These are phyloP conservation scores for Talaromyces liani DNA, from an alignment of 495 filamentous ascomycete species.

Conservation along the genomic window DNA sequence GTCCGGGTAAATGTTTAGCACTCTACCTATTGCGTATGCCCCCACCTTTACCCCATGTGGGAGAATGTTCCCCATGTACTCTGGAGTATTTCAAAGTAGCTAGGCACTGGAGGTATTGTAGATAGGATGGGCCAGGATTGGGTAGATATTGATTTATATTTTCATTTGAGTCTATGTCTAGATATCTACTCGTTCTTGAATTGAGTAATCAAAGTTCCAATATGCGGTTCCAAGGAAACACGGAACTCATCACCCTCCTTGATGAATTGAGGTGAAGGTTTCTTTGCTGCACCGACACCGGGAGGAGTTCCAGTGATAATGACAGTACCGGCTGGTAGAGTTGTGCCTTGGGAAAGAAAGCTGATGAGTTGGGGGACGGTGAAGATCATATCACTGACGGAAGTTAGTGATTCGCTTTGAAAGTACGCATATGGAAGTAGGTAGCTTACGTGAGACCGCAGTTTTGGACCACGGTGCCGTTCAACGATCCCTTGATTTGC, in stretches of 20 bases:
- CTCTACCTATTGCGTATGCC: background rate
- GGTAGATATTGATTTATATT: background rate
- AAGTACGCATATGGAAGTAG: background rate
- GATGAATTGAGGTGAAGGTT: constrained; percentile 42
- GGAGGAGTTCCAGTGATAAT: constrained; percentile 77
- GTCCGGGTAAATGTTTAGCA: background rate
- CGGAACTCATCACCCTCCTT: constrained; percentile 54
- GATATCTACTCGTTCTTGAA: constrained; percentile 19
- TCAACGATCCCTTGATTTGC: constrained; percentile 57
- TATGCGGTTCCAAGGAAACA: constrained; percentile 42
- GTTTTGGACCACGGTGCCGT: constrained; percentile 64
- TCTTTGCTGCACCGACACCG: constrained; percentile 46
- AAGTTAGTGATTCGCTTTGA: constrained; percentile 1
- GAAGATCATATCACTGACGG: constrained; percentile 64
- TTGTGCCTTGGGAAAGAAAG: constrained; percentile 71
- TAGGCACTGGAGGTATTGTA: background rate
- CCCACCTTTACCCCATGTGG: background rate
- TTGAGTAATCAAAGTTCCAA: constrained; percentile 34
- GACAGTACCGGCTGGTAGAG: constrained; percentile 68
- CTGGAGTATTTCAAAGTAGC: background rate
- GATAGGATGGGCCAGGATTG: background rate
- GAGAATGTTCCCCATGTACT: background rate
- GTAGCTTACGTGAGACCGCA: constrained; percentile 40
- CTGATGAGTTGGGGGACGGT: constrained; percentile 63
- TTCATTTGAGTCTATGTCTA: background rate